A percentile compares a stretch with the other conserved stretches of the same genome.
These are phyloP conservation scores for Cochlearia excelsa DNA, from an alignment of 345 rosid species.

Conservation along the genomic window DNA sequence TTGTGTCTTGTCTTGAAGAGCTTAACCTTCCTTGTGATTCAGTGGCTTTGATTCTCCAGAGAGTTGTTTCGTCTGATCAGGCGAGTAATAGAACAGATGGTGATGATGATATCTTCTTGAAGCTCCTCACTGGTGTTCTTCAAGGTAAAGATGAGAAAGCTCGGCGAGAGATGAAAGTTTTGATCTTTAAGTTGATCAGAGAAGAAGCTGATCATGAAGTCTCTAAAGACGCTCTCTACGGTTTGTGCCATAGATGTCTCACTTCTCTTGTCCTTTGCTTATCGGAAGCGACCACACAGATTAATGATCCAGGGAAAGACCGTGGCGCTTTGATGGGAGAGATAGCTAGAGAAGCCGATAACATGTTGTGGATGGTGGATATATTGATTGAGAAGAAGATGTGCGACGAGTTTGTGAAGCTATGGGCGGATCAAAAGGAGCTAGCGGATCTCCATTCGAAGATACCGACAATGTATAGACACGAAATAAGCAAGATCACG, in stretches of 20 bases:
- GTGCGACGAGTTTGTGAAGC: constrained; percentile 69
- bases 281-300: constrained; percentile 61
- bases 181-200: constrained; percentile 62
- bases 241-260: constrained; percentile 74
- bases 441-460: constrained; percentile 77
- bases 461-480: constrained; percentile 76
- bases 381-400: constrained; percentile 63
- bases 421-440: constrained; percentile 93
- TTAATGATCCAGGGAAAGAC: constrained; percentile 49
- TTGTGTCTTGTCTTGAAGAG: constrained; percentile 55
- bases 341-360: constrained; percentile 85
- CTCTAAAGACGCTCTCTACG: constrained; percentile 65
- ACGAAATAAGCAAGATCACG: constrained; percentile 85
- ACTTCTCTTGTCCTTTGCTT: constrained; percentile 71
- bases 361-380: constrained; percentile 84
- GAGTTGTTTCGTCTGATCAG: constrained; percentile 62
- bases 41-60: constrained; percentile 57
- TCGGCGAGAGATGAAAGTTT: constrained; percentile 77
- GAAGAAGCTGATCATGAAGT: constrained; percentile 64
- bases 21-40: constrained; percentile 63
- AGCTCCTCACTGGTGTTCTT: constrained; percentile 60
- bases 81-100: constrained; percentile 26
- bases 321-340: constrained; percentile 76
- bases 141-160: constrained; percentile 91
- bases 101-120: constrained; percentile 60